Conservation (phyloP, 768 basidiomycete genomes). For the Atractiella rhizophila region DNA sequence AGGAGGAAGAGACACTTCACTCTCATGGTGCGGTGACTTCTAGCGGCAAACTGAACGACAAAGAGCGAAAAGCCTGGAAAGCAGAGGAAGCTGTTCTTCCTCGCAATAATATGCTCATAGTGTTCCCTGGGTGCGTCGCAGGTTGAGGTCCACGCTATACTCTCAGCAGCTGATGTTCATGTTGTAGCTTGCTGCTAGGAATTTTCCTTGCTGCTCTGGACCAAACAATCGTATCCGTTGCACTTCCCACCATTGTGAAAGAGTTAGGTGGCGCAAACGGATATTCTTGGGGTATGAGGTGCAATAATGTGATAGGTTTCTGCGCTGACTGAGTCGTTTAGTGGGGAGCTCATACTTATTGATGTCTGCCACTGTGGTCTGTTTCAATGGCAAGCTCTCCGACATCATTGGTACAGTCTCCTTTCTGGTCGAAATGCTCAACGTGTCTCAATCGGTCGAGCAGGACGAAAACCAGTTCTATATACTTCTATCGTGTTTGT, state of each 20-base stretch:
- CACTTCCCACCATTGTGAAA: conserved; percentile 1
- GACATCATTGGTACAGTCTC: too few relatives aligned
- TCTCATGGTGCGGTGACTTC: too few relatives aligned
- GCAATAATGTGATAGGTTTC: background rate
- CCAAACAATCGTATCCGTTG: conserved; percentile 1
- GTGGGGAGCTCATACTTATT: conserved; percentile 6
- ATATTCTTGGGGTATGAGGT: background rate
- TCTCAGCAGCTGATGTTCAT: too few relatives aligned
- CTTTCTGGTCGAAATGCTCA: too few relatives aligned
- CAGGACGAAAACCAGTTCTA: background rate
- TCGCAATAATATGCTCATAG: background rate
- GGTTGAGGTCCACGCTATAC: too few relatives aligned
- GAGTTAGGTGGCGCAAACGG: conserved; percentile 4
- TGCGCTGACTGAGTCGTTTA: too few relatives aligned
- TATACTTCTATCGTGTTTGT: conserved; percentile 44
- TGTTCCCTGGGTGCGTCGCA: too few relatives aligned
- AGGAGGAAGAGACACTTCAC: too few relatives aligned
- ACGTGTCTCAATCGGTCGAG: background rate
- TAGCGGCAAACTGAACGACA: too few relatives aligned
- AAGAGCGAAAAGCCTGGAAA: too few relatives aligned
- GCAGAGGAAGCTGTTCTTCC: too few relatives aligned
- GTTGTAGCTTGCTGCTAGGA: conserved; percentile 1
- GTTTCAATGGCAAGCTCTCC: background rate
- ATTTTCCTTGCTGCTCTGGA: conserved; percentile 2
- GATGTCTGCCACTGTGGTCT: conserved; percentile 2